phyloP scores from a whole-genome alignment of 148 eudicot species.

The Dysphania ambrosioides region DNA sequence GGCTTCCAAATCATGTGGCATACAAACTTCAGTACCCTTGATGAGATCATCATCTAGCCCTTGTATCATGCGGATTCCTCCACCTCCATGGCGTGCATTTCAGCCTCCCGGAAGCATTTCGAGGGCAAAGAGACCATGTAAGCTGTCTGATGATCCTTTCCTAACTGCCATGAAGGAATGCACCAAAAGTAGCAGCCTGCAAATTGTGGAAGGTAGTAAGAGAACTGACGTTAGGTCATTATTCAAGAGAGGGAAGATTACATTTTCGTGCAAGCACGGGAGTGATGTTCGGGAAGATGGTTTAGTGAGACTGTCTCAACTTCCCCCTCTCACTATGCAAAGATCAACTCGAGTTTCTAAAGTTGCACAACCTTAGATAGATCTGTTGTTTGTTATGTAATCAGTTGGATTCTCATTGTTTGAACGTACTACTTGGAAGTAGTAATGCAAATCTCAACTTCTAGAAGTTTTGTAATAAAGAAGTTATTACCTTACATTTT shows the following conservation, averaged over 20 bases:
- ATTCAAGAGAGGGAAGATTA: constrained; percentile 2
- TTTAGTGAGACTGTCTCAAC: constrained; percentile 7
- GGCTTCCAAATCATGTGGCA: neutral
- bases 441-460: neutral
- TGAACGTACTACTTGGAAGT: no score
- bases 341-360: neutral
- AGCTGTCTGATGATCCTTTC: constrained; percentile 17
- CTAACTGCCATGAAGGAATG: constrained; percentile 19
- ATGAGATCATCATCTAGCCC: neutral
- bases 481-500: no score
- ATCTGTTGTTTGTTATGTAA: neutral
- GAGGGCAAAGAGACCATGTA: neutral
- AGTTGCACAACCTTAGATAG: neutral
- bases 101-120: neutral
- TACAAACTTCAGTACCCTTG: neutral
- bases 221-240: neutral
- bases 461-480: neutral
- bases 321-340: constrained; percentile 9
- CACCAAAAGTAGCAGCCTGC: constrained; percentile 3
- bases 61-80: constrained; percentile 6
- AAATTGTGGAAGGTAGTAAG: neutral
- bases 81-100: constrained; percentile 10
- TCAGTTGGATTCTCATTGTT: neutral
- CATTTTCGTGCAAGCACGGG: constrained; percentile 18
- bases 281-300: constrained; percentile 16